Evolutionary conservation across 2,329 filamentous ascomycete genomes (phyloP).

Genomic region (Emmonsiellopsis sp.): DNA sequence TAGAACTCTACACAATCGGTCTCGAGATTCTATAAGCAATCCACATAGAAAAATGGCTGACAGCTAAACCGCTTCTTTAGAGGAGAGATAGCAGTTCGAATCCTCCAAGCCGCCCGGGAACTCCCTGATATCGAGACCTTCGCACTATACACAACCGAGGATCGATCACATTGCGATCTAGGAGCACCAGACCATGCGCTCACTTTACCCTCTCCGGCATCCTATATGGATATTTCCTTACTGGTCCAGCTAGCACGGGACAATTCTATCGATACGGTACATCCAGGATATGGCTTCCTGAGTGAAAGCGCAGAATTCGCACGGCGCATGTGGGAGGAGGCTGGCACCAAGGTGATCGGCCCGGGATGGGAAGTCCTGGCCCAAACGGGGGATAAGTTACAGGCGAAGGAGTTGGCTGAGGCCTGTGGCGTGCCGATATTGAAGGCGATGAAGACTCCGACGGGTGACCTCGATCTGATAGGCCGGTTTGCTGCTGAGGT

Average conservation of each 20-base stretch:
- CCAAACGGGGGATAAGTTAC: slow-evolving; percentile 49
- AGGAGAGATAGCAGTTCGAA: slow-evolving; percentile 56
- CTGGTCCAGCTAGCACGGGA: slow-evolving; percentile 41
- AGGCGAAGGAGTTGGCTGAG: slow-evolving; percentile 43
- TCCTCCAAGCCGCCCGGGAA: slow-evolving; percentile 52
- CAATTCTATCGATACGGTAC: slow-evolving; percentile 46
- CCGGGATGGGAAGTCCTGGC: slow-evolving; percentile 50
- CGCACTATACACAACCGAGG: slow-evolving; percentile 47
- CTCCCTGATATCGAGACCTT: slow-evolving; percentile 45
- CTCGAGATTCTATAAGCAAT: slow-evolving; percentile 1
- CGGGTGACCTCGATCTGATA: slow-evolving; percentile 35
- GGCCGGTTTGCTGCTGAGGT: slow-evolving; percentile 49
- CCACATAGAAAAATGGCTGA: not conserved
- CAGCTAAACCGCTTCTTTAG: slow-evolving; percentile 23
- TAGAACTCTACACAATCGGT: not conserved
- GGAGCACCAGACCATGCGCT: slow-evolving; percentile 42
- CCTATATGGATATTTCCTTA: slow-evolving; percentile 45
- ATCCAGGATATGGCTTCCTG: slow-evolving; percentile 56
- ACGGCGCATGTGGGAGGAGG: slow-evolving; percentile 41
- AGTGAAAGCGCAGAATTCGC: slow-evolving; percentile 48
- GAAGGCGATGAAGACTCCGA: slow-evolving; percentile 39
- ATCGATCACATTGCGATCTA: slow-evolving; percentile 46
- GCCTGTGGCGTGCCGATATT: slow-evolving; percentile 45
- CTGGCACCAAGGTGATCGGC: slow-evolving; percentile 42
- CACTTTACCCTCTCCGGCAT: slow-evolving; percentile 40